A percentile compares a stretch with the other conserved stretches of the same genome.
These are phyloP conservation scores for Boletus reticulatus DNA, from an alignment of 768 basidiomycete genomes.

Conservation along the genomic window DNA sequence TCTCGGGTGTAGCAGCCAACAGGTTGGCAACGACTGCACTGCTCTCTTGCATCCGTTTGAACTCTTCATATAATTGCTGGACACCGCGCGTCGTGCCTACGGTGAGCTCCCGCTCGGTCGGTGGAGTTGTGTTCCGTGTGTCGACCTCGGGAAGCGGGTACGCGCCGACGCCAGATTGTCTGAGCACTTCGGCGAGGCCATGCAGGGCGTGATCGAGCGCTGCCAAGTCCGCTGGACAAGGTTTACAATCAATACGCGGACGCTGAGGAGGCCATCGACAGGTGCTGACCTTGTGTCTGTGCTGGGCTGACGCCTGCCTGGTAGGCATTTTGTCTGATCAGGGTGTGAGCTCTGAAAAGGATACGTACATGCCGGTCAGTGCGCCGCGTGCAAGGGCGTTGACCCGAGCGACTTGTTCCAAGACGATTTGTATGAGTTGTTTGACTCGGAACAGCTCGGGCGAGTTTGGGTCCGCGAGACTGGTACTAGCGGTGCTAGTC, in stretches of 20 bases:
- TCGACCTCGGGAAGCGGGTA: conserved; percentile 46
- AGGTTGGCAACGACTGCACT: conserved; percentile 51
- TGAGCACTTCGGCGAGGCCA: conserved; percentile 46
- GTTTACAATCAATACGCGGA: neutral
- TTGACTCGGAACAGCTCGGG: conserved; percentile 64
- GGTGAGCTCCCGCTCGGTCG: conserved; percentile 47
- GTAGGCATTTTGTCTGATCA: conserved; percentile 57
- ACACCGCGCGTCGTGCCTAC: conserved; percentile 41
- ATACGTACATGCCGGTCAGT: conserved; percentile 53
- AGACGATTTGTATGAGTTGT: conserved; percentile 48
- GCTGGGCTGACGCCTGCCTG: conserved; percentile 50
- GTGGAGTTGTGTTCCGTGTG: conserved; percentile 20
- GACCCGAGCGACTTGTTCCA: conserved; percentile 48
- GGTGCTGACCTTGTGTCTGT: conserved; percentile 50
- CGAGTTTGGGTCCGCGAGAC: conserved; percentile 51
- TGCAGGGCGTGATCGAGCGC: conserved; percentile 52
- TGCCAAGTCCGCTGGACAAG: conserved; percentile 41
- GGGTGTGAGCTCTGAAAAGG: neutral
- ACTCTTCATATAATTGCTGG: conserved; percentile 46
- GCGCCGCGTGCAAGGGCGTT: conserved; percentile 48
- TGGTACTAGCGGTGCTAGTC: neutral
- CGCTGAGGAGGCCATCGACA: neutral
- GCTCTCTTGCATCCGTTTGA: conserved; percentile 55
- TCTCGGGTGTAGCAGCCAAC: conserved; percentile 31
- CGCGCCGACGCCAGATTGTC: conserved; percentile 64